Base-by-base conservation (phyloP, 148 eudicot genomes). In the Polygonum maritimum region DNA sequence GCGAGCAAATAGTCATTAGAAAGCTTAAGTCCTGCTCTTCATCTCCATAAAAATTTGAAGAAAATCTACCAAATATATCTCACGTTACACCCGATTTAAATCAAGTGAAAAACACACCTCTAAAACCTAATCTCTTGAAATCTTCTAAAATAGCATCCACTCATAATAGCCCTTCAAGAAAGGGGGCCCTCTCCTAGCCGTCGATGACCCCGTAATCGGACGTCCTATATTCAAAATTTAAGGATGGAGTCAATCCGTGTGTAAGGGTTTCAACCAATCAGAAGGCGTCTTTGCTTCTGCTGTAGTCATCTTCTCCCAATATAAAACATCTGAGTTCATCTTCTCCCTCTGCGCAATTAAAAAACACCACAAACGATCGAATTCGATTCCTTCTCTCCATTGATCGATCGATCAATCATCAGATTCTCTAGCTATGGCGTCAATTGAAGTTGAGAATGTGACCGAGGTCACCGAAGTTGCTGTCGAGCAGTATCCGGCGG, bases 21-120 rank as follows among this genome's bases (percentile, higher is more conserved):
- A 80, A 80, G 72, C 79, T 76, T 36, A 80, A 31, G 54, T 51
- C 44, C 35, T 38, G 60, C 47, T 38, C 52, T 76, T 47, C 51
- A 71, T 57, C 3, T 8, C 2, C 2, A 71, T 22, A 16, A n/a
- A 80, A 76, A 21, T 1, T 4, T 71, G 33, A 80, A 36, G 44
- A 80, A 44, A 33, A 47, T 76, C 44, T 69, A 71, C 19, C 1
- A 1, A 11, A 21, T 35, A 48, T 48, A 35, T 16, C 41, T 76
- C 73, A 71, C 38, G 73, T 60, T 58, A 76, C 77, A 33, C 7
- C 51, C 55, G 39, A 3, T 45, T 47, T 40, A 80, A 76, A 76
- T 73, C 52, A 72, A 76, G 63, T 76, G 60, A 48, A 62, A 80
- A 80, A 58, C 82, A 80, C 82, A 80, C 78, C 57, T 72, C 12